A percentile compares a stretch with the other conserved stretches of the same genome.
phyloP scores from a whole-genome alignment of 2,329 filamentous ascomycete genomes.

The Xylaria sp. region DNA sequence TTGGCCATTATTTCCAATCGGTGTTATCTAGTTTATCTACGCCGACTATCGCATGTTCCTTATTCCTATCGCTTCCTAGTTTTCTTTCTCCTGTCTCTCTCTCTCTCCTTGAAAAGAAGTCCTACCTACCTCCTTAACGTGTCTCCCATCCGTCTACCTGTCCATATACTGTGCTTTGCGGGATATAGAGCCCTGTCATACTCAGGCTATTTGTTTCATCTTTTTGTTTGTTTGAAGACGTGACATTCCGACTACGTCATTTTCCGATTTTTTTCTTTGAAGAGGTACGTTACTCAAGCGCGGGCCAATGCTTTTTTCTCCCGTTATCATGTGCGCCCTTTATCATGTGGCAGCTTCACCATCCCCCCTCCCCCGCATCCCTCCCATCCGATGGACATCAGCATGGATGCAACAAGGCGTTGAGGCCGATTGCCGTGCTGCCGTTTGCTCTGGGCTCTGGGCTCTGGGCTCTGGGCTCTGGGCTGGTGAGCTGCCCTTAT shows the following conservation, averaged over 20 bases:
- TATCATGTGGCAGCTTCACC: constrained; percentile 28
- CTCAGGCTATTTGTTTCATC: not conserved
- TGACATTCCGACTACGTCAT: not conserved
- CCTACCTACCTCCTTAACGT: too few relatives aligned
- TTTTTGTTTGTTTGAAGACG: not conserved
- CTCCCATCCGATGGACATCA: constrained; percentile 5
- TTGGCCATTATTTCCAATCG: not conserved
- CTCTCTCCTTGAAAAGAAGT: not conserved
- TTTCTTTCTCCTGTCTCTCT: not conserved
- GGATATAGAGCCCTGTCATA: not conserved
- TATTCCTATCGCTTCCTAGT: too few relatives aligned
- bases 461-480: too few relatives aligned
- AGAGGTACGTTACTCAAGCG: not conserved
- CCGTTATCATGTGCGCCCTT: constrained; percentile 22
- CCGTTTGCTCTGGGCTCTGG: too few relatives aligned
- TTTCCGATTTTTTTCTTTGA: not conserved
- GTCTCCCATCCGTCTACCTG: not conserved
- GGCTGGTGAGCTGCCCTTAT: too few relatives aligned
- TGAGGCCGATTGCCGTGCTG: too few relatives aligned
- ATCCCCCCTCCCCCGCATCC: constrained; percentile 13
- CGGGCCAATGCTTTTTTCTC: constrained; percentile 20
- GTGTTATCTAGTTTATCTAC: not conserved
- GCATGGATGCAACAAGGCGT: not conserved
- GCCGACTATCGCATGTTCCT: not conserved
- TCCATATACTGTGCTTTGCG: not conserved